These are phyloP conservation scores for Leccinum variabile DNA, from an alignment of 1,284 basidiomycete species.

Conservation along the genomic window DNA sequence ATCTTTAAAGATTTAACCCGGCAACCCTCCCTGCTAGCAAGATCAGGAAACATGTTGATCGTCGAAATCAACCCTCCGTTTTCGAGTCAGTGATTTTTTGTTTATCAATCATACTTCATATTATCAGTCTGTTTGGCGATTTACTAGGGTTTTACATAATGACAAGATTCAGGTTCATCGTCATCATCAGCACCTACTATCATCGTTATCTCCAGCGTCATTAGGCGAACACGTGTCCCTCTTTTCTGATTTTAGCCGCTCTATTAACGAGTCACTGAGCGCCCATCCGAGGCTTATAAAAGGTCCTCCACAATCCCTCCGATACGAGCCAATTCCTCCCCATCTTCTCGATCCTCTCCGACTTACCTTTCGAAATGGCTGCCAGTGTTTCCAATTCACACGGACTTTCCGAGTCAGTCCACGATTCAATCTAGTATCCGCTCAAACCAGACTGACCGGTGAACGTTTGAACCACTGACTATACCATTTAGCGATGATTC, in stretches of 20 bases:
- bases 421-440: background rate
- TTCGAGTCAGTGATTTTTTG: background rate
- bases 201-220: background rate
- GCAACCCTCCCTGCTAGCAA: no score
- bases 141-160: background rate
- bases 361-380: background rate
- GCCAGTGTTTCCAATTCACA: background rate
- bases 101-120: no score
- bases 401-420: background rate
- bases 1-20: no score
- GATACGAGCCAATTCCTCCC: background rate
- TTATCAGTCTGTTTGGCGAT: background rate
- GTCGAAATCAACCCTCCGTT: background rate
- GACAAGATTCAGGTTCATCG: background rate
- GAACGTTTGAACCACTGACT: background rate
- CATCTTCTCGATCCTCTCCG: background rate
- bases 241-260: background rate
- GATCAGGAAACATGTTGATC: background rate
- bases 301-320: background rate
- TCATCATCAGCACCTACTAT: background rate
- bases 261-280: background rate
- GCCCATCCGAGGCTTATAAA: background rate
- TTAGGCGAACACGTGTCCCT: background rate
- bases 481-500: background rate
- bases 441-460: background rate